Evolutionary conservation across 495 filamentous ascomycete species (phyloP).

Genomic region (Neurospora tetraspora): DNA sequence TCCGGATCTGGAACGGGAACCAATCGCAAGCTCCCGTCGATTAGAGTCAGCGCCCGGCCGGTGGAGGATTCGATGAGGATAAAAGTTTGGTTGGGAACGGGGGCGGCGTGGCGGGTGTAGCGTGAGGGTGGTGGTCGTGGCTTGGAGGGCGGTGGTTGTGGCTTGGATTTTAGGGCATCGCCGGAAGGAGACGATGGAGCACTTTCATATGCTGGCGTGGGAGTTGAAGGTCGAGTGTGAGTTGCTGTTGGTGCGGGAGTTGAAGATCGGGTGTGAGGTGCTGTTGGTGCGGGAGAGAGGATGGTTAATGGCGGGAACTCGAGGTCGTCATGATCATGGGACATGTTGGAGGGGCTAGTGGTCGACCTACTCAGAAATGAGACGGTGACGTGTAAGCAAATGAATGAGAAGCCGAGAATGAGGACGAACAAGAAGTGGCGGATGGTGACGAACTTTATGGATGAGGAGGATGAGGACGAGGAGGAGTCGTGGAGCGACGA

Average conservation of each 20-base stretch:
- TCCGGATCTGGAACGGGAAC: background rate
- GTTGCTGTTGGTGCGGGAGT: background rate
- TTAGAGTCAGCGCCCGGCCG: background rate
- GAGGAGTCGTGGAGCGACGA: background rate
- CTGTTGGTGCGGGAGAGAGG: background rate
- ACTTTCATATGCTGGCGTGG: background rate
- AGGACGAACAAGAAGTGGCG: background rate
- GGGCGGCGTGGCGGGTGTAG: background rate
- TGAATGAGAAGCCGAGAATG: background rate
- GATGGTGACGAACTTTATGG: background rate
- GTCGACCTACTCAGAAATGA: background rate
- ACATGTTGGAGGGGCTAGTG: background rate
- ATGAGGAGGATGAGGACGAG: background rate
- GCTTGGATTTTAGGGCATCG: background rate
- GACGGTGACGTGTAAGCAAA: background rate
- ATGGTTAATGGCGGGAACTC: background rate
- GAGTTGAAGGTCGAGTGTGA: background rate
- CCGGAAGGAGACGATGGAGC: background rate
- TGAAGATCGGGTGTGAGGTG: background rate
- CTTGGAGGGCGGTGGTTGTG: background rate
- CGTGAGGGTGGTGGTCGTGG: background rate
- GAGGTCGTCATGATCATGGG: background rate
- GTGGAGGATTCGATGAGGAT: background rate
- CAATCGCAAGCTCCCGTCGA: background rate
- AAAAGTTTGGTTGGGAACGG: background rate